Base-by-base conservation (phyloP, 257 asterid species). In the Plantago elongata region DNA sequence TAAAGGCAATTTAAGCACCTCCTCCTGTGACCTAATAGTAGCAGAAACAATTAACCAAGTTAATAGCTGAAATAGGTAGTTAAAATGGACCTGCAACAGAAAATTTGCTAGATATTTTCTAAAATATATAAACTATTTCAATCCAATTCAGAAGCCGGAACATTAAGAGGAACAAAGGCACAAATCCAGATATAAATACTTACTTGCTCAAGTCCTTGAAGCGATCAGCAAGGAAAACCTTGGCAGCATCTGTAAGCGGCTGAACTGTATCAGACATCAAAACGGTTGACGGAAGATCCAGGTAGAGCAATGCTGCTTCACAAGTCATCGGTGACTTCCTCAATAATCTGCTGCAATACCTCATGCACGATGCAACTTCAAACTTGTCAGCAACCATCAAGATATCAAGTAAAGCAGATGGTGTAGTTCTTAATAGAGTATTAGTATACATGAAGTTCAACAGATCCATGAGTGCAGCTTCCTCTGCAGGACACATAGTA, bases 351-450 rank as follows among this genome's bases (percentile, higher is more conserved):
- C 93, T 78, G 81, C 97, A 88, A 68, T 91, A 77, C 60, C 90
- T 81, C 98, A 91, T 84, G 81, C 97, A 91, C 42, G 97, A 88
- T 1, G 81, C 84, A 65, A 88, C 98, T 81, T 84, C 87, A 62
- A 51, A 91, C 68, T 88, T 91, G 74, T 91, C 97, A 63, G 97
- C 98, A 72, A 80, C 95, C 95, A 86, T 82, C 68, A 91, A 70
- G 63, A 91, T 88, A 71, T 86, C 97, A 67, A 91, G 70, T 69
- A 91, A 72, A 50, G 83, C 90, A 45, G 88, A 55, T 11, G 89
- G 84, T 11, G 84, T 72, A 14, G 80, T 71, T 69, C 84, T 78
- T 15, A 84, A 70, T 48, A 91, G 57, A 54, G 83, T 77, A 68
- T 81, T 88, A 77, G 89, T 81, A 74, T 91, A 86, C 86, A 88